Evolutionary conservation across 768 basidiomycete species (phyloP).

Genomic region (Leccinum pellstonianum): DNA sequence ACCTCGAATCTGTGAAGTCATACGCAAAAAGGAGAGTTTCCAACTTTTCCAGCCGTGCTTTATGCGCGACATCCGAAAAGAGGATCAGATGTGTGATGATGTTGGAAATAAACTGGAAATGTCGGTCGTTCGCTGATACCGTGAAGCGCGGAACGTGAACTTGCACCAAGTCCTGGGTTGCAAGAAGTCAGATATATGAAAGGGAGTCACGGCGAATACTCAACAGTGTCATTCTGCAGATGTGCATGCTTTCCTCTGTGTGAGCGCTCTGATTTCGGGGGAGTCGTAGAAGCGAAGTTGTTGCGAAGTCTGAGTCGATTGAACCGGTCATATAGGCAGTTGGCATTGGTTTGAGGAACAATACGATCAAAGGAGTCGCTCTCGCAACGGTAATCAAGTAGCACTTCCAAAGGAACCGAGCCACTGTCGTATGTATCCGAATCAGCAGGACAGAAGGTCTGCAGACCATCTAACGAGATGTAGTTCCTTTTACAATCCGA

Average conservation of each 20-base stretch:
- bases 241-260: slow-evolving; percentile 39
- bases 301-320: slow-evolving; percentile 85
- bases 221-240: slow-evolving; percentile 63
- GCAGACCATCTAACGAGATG: slow-evolving; percentile 74
- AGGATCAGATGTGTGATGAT: slow-evolving; percentile 84
- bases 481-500: slow-evolving; percentile 56
- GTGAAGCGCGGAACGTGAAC: slow-evolving; percentile 85
- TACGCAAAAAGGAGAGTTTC: slow-evolving; percentile 84
- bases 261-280: slow-evolving; percentile 37
- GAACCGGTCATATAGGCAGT: slow-evolving; percentile 90
- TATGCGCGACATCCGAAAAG: slow-evolving; percentile 86
- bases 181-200: slow-evolving; percentile 11
- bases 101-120: slow-evolving; percentile 83
- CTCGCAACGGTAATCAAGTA: slow-evolving; percentile 83
- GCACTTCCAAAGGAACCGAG: slow-evolving; percentile 84
- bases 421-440: slow-evolving; percentile 43
- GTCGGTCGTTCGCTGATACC: slow-evolving; percentile 77
- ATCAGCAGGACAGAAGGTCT: slow-evolving; percentile 77
- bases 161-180: slow-evolving; percentile 70
- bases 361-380: slow-evolving; percentile 83
- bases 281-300: slow-evolving; percentile 55
- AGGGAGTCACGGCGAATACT: slow-evolving; percentile 18
- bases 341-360: slow-evolving; percentile 84
- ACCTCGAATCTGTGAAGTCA: slow-evolving; percentile 76
- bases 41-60: slow-evolving; percentile 71